Evolutionary conservation across 371 early-diverging fungal species (phyloP).

Genomic region (Gilbertella persicaria): DNA sequence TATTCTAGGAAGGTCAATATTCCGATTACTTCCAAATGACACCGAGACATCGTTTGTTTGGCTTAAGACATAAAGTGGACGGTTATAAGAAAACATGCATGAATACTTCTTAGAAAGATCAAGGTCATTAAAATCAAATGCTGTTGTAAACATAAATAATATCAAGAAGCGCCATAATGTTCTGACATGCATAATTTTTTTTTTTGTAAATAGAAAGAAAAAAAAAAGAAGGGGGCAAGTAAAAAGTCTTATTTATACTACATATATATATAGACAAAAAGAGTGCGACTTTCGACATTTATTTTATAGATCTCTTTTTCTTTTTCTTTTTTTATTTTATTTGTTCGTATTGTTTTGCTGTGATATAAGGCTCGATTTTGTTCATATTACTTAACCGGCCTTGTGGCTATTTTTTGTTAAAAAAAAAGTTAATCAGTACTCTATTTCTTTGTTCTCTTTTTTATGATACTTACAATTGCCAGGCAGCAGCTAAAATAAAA

Average conservation of each 20-base stretch:
- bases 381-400: slow-evolving; percentile 36
- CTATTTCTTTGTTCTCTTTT: background rate
- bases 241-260: no score
- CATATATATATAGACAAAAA: no score
- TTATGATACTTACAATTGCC: slow-evolving; percentile 47
- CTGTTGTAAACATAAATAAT: background rate
- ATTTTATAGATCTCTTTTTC: no score
- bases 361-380: background rate
- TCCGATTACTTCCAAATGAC: slow-evolving; percentile 1
- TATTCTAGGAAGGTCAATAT: slow-evolving; percentile 4
- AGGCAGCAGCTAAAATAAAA: slow-evolving; percentile 31
- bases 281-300: background rate
- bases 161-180: background rate
- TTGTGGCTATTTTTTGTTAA: slow-evolving; percentile 31
- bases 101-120: background rate
- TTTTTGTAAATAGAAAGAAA: no score
- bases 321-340: background rate
- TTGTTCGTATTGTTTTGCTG: background rate
- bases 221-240: background rate
- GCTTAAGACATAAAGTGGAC: slow-evolving; percentile 3
- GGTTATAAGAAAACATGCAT: background rate
- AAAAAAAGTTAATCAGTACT: slow-evolving; percentile 6
- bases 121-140: background rate
- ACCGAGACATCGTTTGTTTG: background rate
- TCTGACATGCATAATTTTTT: background rate